A percentile compares a stretch with the other conserved stretches of the same genome.
Conservation (phyloP, 768 basidiomycete species). For the Psilocybe cyanescens region DNA sequence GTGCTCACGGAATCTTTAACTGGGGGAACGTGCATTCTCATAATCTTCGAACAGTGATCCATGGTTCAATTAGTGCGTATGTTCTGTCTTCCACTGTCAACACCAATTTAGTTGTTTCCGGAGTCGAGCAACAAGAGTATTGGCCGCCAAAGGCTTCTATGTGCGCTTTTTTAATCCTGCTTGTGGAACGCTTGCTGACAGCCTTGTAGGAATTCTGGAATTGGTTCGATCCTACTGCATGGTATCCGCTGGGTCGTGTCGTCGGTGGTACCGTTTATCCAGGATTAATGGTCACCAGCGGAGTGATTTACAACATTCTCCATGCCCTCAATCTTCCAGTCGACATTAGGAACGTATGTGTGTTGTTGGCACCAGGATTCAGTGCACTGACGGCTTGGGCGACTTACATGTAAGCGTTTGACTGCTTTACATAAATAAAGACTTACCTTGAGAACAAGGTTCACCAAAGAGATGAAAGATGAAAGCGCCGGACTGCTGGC, state of each 20-base stretch:
- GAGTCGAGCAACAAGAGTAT: constrained; percentile 91
- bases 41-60: constrained; percentile 67
- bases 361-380: constrained; percentile 95
- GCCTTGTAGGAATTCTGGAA: constrained; percentile 94
- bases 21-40: constrained; percentile 12
- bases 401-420: constrained; percentile 80
- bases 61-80: constrained; percentile 97
- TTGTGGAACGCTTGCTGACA: background rate
- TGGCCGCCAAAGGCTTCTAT: constrained; percentile 95
- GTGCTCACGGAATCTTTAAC: constrained; percentile 33
- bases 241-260: constrained; percentile 98
- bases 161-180: constrained; percentile 47
- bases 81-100: constrained; percentile 8
- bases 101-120: constrained; percentile 18
- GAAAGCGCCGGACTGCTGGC: constrained; percentile 96
- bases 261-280: constrained; percentile 99
- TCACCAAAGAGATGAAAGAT: constrained; percentile 96
- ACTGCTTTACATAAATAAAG: background rate
- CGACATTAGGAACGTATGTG: constrained; percentile 96
- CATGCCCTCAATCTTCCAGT: constrained; percentile 92
- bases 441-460: constrained; percentile 50
- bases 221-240: constrained; percentile 99
- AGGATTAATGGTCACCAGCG: constrained; percentile 97
- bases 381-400: constrained; percentile 96
- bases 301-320: constrained; percentile 93